These are phyloP conservation scores for Calonectria pseudoturangicola DNA, from an alignment of 2,329 filamentous ascomycete species.

Conservation along the genomic window DNA sequence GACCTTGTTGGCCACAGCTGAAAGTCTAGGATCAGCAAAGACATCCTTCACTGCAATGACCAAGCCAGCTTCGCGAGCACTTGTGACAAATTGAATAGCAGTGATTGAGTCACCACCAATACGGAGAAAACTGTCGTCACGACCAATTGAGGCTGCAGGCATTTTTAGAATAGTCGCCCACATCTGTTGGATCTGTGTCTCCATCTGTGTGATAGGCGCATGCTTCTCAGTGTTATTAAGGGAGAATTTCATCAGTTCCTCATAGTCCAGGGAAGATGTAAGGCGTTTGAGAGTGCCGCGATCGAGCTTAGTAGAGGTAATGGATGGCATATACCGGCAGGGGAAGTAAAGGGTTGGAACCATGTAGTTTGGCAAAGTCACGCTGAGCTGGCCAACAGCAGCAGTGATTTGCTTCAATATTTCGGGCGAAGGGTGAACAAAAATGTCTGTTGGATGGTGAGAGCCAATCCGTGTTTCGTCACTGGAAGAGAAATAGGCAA, in stretches of 20 bases:
- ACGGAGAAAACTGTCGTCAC: conserved; percentile 37
- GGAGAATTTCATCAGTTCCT: neutral
- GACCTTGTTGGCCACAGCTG: neutral
- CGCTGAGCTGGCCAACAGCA: conserved; percentile 8
- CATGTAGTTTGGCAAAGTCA: conserved; percentile 41
- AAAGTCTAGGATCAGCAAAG: conserved; percentile 28
- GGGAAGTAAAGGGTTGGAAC: conserved; percentile 42
- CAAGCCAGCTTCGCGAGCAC: conserved; percentile 23
- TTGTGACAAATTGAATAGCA: conserved; percentile 52
- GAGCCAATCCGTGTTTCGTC: neutral
- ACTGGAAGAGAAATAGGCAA: conserved; percentile 5
- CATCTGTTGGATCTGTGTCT: conserved; percentile 12
- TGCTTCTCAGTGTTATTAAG: conserved; percentile 6
- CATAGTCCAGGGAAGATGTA: conserved; percentile 8
- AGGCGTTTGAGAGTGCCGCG: conserved; percentile 22
- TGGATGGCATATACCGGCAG: conserved; percentile 14
- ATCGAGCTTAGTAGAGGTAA: conserved; percentile 41
- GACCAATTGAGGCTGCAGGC: conserved; percentile 1
- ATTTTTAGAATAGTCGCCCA: conserved; percentile 5
- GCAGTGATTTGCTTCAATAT: conserved; percentile 8
- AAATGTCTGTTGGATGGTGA: conserved; percentile 10
- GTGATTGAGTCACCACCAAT: conserved; percentile 42
- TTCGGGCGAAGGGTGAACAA: conserved; percentile 1
- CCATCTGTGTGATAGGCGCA: conserved; percentile 8
- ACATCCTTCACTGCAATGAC: conserved; percentile 37